Percentiles rank a stretch among this genome's conserved stretches.
These are phyloP conservation scores for Amanita inopinata DNA, from an alignment of 768 basidiomycete species.

Conservation along the genomic window DNA sequence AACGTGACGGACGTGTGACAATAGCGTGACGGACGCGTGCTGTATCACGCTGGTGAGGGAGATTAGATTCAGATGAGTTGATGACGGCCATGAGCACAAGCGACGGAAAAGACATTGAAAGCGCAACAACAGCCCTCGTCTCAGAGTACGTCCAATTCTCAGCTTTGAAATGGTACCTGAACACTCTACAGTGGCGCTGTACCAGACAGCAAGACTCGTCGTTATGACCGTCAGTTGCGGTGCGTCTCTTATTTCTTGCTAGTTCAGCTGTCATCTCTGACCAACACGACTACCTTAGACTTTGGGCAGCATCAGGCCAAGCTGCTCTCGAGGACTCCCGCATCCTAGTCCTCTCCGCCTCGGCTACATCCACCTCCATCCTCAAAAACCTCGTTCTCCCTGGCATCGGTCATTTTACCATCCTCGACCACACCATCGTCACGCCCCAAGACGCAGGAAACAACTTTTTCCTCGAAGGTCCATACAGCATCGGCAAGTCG, in stretches of 20 bases:
- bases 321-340: constrained; percentile 76
- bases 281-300: no score
- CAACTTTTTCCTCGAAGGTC: constrained; percentile 89
- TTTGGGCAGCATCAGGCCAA: constrained; percentile 94
- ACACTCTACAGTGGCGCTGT: constrained; percentile 36
- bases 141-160: constrained; percentile 23
- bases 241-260: constrained; percentile 17
- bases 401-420: constrained; percentile 91
- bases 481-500: constrained; percentile 66
- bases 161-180: no score
- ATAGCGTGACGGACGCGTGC: background rate
- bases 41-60: no score
- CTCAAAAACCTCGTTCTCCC: constrained; percentile 97
- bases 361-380: constrained; percentile 79
- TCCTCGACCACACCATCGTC: constrained; percentile 60
- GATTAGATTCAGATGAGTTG: no score
- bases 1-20: background rate
- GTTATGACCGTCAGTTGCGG: constrained; percentile 95
- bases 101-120: constrained; percentile 18
- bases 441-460: constrained; percentile 78
- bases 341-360: constrained; percentile 70
- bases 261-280: constrained; percentile 16
- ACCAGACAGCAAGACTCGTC: constrained; percentile 80
- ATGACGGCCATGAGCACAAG: no score
- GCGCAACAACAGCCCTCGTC: constrained; percentile 18